Evolutionary conservation across 208 protist species (phyloP), one percentile per base, ranked within the genome.

Genomic region (Trypanosomatidae sp.): DNA sequence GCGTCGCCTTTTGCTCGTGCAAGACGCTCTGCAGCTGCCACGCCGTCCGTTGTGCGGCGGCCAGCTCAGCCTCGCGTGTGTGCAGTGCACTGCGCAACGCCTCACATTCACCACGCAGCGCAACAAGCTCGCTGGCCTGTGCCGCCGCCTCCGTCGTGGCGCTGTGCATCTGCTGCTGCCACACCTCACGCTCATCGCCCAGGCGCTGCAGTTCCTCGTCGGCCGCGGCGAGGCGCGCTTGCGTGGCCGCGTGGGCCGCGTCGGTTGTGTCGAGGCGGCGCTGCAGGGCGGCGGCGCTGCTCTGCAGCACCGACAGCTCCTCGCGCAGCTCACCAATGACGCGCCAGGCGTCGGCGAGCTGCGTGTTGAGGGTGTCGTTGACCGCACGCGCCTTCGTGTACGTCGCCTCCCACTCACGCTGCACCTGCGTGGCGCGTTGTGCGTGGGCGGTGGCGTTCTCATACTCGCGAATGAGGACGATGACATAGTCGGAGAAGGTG

Each of bases 361-460:
- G 82, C 44, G 65, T 49, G 46, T 77, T 70, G 3, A 88, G 53
- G 3, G 70, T 61, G 21, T 66, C 61, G 53, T 91, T 91, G 13
- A 87, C 74, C 10, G 53, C 51, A 3, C 68, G 55, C 5, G 77
- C 82, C 51, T 91, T 45, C 51, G 76, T 68, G 54, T 88, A 91
- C n/a, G 82, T 88, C 24, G 59, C 47, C 53, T 82, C 82, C 82
- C 76, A 87, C 58, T 87, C 71, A 43, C 58, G 61, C 49, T 86
- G 68, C 32, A 83, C 48, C 11, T 44, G 43, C 16, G 56, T 50
- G 2, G 57, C 50, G 0, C 57, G 57, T 6, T 41, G 24, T 15
- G 57, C 48, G 16, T 53, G 21, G 25, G 45, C 8, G 6, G 28
- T 21, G 6, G 11, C 28, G 0, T 4, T 2, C 0, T 16, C 33